Base-by-base conservation (phyloP, 2,329 filamentous ascomycete species). In the Mycosphaerelloides madeirae region DNA sequence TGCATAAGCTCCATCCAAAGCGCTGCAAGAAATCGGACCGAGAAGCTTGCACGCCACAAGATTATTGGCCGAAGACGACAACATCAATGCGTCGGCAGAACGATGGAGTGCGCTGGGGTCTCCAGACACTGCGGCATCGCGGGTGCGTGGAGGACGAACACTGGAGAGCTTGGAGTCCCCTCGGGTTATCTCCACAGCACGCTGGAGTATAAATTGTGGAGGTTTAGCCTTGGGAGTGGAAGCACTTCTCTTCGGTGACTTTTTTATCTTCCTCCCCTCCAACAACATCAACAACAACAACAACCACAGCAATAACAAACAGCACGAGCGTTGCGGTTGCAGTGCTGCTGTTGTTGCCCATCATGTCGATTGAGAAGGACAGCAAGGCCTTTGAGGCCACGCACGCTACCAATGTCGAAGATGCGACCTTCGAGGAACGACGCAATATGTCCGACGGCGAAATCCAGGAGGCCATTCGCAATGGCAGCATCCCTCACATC, bases 401-500 rank as follows among this genome's bases (percentile, higher is more conserved):
- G 12, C 41, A 50, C 29, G 38, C 49, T 18, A 37, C 45, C 22
- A 54, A 58, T 28, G 46, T 58, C 37, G 52, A 56, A 42, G 45
- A 52, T 16, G 44, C 48, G 7, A 56, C 50, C 9, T 51, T 48
- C 31, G 40, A 54, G 13, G 52, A 60, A 37, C 48, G 48, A 15
- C 50, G 48, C 14, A 43, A 49, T 32, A 54, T 58, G 56, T 55
- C 53, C 8, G 31, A 41, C 7, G 47, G 44, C 31, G 53, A 61
- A 11, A 55, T 60, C 37, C 48, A 63, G 18, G 49, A 57, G 15
- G 59, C 60, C 11, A 49, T 63, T 28, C 61, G 60, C 31, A 50
- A 49, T 7, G 60, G 59, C 42, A 58, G 52, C 41, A 56, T 60
- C 3, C 57, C 61, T 2, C 52, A 55, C 12, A 46, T 62, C 35